phyloP scores from a whole-genome alignment of 225 moss, liverwort and hornwort genomes.

The Marchantia paleacea region DNA sequence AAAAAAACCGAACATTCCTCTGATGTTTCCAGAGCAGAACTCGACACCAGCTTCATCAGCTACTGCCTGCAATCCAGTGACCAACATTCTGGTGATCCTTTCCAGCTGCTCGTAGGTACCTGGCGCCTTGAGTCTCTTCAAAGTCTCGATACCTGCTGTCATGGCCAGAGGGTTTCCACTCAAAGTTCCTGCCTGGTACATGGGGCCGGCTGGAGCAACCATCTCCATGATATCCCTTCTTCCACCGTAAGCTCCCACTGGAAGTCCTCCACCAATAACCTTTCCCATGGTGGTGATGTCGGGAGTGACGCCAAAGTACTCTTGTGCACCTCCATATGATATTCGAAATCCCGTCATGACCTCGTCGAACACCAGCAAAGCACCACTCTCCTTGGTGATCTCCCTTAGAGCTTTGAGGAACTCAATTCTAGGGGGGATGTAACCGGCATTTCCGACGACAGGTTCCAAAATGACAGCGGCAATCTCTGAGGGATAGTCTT shows the following conservation, averaged over 20 bases:
- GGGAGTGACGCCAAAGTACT: conserved; percentile 81
- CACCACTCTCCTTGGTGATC: conserved; percentile 57
- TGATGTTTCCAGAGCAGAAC: conserved; percentile 78
- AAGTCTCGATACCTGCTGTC: conserved; percentile 95
- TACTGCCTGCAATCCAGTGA: conserved; percentile 69
- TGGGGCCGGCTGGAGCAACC: conserved; percentile 96
- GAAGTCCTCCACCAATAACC: conserved; percentile 94
- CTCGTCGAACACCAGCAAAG: conserved; percentile 89
- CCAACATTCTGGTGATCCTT: conserved; percentile 69
- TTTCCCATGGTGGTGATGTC: conserved; percentile 90
- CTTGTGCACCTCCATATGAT: conserved; percentile 89
- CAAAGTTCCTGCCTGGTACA: conserved; percentile 97
- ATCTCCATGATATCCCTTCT: conserved; percentile 88
- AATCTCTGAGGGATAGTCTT: conserved; percentile 53
- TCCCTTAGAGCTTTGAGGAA: conserved; percentile 81
- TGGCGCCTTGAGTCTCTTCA: conserved; percentile 69
- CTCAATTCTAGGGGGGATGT: conserved; percentile 65
- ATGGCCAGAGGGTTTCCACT: conserved; percentile 98
- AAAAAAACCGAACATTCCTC: conserved; percentile 98
- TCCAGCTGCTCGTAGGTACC: conserved; percentile 82
- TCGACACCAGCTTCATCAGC: conserved; percentile 81
- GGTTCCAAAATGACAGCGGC: conserved; percentile 90
- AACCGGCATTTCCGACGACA: conserved; percentile 92
- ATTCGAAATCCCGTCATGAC: conserved; percentile 99
- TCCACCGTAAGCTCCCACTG: conserved; percentile 97